These are phyloP conservation scores for Coniochaeta hoffmannii DNA, from an alignment of 2,329 filamentous ascomycete species.

Conservation along the genomic window DNA sequence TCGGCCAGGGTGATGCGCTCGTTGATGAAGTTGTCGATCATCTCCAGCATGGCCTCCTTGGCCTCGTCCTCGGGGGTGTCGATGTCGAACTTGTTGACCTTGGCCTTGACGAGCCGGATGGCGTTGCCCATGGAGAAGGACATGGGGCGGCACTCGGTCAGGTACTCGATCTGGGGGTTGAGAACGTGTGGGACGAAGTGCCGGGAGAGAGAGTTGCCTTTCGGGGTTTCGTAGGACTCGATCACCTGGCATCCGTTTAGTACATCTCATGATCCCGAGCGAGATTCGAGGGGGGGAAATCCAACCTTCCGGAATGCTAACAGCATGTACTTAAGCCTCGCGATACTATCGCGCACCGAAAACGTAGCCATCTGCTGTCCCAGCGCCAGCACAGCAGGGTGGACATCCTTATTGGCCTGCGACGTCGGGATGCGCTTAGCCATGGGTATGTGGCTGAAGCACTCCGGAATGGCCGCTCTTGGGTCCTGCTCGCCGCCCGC, in stretches of 20 bases:
- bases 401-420: constrained; percentile 67
- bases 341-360: constrained; percentile 80
- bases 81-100: constrained; percentile 85
- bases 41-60: constrained; percentile 68
- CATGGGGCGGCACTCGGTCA: constrained; percentile 89
- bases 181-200: constrained; percentile 89
- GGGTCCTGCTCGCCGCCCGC: constrained; percentile 43
- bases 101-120: constrained; percentile 87
- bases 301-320: constrained; percentile 78
- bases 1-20: constrained; percentile 86
- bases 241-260: constrained; percentile 57
- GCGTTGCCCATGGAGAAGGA: constrained; percentile 97
- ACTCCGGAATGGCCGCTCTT: constrained; percentile 61
- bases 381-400: constrained; percentile 76
- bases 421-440: constrained; percentile 46
- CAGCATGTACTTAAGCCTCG: constrained; percentile 79
- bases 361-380: constrained; percentile 90
- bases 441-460: constrained; percentile 77
- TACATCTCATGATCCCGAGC: background rate
- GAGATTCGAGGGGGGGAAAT: background rate
- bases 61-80: constrained; percentile 75
- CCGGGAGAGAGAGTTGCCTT: constrained; percentile 75
- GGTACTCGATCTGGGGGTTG: constrained; percentile 90
- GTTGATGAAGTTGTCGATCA: constrained; percentile 83
- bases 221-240: constrained; percentile 82